Evolutionary conservation across 1,284 basidiomycete species (phyloP).

Genomic region (Tranzscheliella williamsii): DNA sequence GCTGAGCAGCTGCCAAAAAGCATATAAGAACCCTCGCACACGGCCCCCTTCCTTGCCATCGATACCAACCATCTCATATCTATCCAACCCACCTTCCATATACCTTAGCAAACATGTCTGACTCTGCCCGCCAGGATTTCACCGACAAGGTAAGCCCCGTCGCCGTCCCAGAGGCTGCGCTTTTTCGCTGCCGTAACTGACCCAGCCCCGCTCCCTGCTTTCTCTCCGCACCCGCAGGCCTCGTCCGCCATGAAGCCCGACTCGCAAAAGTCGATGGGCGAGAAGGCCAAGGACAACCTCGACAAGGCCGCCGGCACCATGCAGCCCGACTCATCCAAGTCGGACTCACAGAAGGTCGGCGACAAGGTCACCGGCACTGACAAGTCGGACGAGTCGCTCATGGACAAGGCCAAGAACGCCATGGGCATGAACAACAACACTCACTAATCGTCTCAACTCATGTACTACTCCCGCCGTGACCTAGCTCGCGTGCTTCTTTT

Average conservation of each 20-base stretch:
- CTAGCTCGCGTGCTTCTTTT: neutral
- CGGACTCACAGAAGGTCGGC: conserved; percentile 62
- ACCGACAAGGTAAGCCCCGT: conserved; percentile 32
- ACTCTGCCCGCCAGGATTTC: conserved; percentile 44
- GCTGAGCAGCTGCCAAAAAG: no score
- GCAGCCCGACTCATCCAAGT: conserved; percentile 62
- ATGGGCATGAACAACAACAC: conserved; percentile 38
- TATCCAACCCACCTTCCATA: no score
- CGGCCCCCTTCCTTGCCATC: no score
- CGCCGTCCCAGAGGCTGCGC: neutral
- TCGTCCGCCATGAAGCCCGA: conserved; percentile 46
- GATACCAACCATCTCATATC: no score
- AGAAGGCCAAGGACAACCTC: conserved; percentile 48
- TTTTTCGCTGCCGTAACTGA: neutral
- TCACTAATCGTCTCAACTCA: conserved; percentile 1
- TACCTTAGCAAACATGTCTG: conserved; percentile 32
- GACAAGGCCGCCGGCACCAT: conserved; percentile 53
- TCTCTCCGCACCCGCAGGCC: conserved; percentile 5
- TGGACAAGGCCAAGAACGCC: conserved; percentile 50
- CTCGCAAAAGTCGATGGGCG: conserved; percentile 39
- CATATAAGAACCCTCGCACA: no score
- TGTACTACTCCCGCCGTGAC: no score
- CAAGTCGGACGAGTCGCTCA: conserved; percentile 39
- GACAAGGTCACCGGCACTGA: conserved; percentile 65
- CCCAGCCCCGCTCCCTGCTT: neutral